Evolutionary conservation across 1,284 basidiomycete genomes (phyloP), one percentile per base, ranked within the genome.

Genomic region (Fomes fomentarius): DNA sequence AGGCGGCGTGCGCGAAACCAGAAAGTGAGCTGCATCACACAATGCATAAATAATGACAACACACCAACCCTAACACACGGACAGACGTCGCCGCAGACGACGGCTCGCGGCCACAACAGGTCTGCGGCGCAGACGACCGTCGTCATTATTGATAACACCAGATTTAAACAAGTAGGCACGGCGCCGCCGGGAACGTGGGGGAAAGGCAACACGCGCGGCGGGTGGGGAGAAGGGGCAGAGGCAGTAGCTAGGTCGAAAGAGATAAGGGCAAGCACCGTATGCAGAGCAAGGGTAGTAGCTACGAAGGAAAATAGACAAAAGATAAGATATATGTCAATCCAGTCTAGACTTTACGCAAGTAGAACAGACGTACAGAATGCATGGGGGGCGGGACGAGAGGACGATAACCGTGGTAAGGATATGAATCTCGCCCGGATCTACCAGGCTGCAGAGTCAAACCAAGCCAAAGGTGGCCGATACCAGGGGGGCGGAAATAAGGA

Each of bases 361-460:
- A 31, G 25, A 34, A 48, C 35, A 51, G 50, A 62, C 55, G 58
- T 60, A 62, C 59, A 50, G 33, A 50, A 42, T 17, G 56, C 52
- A 52, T 42, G 57, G 41, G 47, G 47, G 41, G 45, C 31, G n/a
- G 47, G 48, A 25, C 39, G 41, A 60, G 50, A 44, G 48, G 48
- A 43, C 51, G 55, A 60, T 51, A 37, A 56, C 55, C 57, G 30
- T 52, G 57, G 49, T 48, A 43, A 48, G 47, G 52, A 52, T 38
- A 55, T 56, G 57, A 61, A 53, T 62, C 63, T 54, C 57, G 61
- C 64, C 63, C 54, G 60, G 62, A 41, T 64, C 61, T 61, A 66
- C 64, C 62, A 61, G 61, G 58, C 58, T 47, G 54, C 41, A 57
- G 57, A 61, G 37, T 54, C 53, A 63, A 49, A 57, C 59, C 57